Evolutionary conservation across 2,329 filamentous ascomycete species (phyloP).

Genomic region (Paraphoma chrysanthemicola): DNA sequence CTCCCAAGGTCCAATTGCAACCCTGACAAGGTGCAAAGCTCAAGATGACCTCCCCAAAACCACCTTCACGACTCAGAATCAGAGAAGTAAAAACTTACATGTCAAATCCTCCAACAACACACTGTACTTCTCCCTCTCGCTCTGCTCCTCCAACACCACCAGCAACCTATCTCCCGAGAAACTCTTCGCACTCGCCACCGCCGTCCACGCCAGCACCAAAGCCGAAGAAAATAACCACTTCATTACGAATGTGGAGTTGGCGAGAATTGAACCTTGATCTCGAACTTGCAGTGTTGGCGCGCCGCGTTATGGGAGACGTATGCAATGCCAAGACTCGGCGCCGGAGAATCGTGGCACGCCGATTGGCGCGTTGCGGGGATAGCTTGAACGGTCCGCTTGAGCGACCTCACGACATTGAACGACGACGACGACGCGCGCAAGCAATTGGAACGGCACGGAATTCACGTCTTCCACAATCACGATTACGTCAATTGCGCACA

Average conservation of each 20-base stretch:
- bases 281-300: slow-evolving; percentile 12
- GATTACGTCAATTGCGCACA: background rate
- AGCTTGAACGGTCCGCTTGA: slow-evolving; percentile 8
- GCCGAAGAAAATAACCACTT: slow-evolving; percentile 73
- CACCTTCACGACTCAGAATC: background rate
- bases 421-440: background rate
- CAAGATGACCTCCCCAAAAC: background rate
- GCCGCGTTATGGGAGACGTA: slow-evolving; percentile 44
- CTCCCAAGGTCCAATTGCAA: background rate
- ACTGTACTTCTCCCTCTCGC: slow-evolving; percentile 82
- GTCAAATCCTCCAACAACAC: slow-evolving; percentile 78
- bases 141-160: slow-evolving; percentile 82
- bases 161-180: slow-evolving; percentile 80
- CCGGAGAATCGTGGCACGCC: slow-evolving; percentile 33
- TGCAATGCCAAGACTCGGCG: slow-evolving; percentile 44
- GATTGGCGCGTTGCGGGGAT: slow-evolving; percentile 19
- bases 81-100: slow-evolving; percentile 57
- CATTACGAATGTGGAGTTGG: slow-evolving; percentile 64
- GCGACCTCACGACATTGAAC: slow-evolving; percentile 5
- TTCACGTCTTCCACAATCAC: background rate
- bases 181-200: slow-evolving; percentile 77
- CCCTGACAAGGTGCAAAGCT: background rate
- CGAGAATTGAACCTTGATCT: slow-evolving; percentile 27
- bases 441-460: background rate
- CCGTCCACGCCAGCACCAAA: slow-evolving; percentile 69